Evolutionary conservation across 129 eudicot species (phyloP), one percentile per base, ranked within the genome.

Genomic region (Flaveria linearis): DNA sequence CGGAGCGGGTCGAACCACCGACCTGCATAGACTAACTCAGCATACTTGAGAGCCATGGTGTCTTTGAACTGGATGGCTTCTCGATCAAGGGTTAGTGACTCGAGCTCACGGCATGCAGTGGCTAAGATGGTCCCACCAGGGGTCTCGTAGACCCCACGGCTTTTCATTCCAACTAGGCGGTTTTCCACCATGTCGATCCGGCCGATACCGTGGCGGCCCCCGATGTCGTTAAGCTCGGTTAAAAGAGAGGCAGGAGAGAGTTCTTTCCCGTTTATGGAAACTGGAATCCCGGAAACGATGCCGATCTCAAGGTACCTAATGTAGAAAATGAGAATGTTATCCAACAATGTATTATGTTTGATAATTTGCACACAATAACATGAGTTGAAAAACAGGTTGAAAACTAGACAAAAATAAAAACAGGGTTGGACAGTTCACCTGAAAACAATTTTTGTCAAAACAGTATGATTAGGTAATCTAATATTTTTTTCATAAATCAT

Each of bases 1-100:
- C 99, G 96, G 23, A 94, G 97, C 2, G 97, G 99, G 81, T 94
- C 99, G 10, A 89, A 94, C 99, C 99, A 94, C 78, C 96, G 73
- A 22, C 99, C 99, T 0, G 99, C 99, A 22, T 94, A 94, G 5
- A 94, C 99, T 41, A 94, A 81, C 83, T 94, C 99, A 0, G 99
- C 99, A 20, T 94, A 91, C 71, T 91, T 94, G 17, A 94, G 89
- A 11, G 99, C 99, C 71, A 85, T 81, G 7, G 73, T 70, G 85
- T 94, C 99, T 77, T 94, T 94, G 26, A 87, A 83, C 43, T 94
- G 99, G 30, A 94, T 89, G 23, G 97, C 84, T 81, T 94, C 97
- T 30, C 99, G 85, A 36, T 94, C 99, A 6, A 94, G 97, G 14
- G 99, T 94, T 16, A 94, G 89, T 7, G 99, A 91, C 91, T 94